Conservation (phyloP, 148 eudicot species). For the Heliamphora exappendiculata region DNA sequence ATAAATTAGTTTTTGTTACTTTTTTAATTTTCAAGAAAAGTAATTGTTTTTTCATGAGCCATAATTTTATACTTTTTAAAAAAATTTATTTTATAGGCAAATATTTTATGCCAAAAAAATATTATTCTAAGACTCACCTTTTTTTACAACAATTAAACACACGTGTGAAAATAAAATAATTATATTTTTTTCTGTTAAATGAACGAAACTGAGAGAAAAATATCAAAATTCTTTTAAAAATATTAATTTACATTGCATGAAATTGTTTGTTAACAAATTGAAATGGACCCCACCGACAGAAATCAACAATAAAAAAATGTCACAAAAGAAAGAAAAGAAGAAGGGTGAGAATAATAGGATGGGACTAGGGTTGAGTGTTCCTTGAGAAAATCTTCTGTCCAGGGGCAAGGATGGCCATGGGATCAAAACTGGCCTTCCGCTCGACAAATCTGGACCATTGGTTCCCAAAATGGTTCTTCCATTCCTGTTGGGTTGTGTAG, state of each 20-base stretch:
- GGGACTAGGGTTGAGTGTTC: constrained; percentile 11
- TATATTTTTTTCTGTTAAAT: too few relatives aligned
- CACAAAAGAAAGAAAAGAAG: background rate
- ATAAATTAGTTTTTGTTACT: too few relatives aligned
- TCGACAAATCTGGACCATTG: constrained; percentile 63
- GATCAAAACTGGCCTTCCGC: constrained; percentile 60
- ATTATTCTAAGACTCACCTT: too few relatives aligned
- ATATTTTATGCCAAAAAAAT: too few relatives aligned
- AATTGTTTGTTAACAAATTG: constrained; percentile 17
- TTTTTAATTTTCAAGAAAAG: too few relatives aligned
- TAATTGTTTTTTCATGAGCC: too few relatives aligned
- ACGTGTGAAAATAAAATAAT: too few relatives aligned
- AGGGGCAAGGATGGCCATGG: constrained; percentile 80
- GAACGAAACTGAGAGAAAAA: too few relatives aligned
- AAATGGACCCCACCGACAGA: constrained; percentile 2
- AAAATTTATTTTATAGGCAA: too few relatives aligned
- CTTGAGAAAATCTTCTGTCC: constrained; percentile 80
- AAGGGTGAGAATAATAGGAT: background rate
- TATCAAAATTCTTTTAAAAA: constrained; percentile 11
- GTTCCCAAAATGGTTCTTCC: constrained; percentile 77
- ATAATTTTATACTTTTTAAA: too few relatives aligned
- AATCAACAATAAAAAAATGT: constrained; percentile 1
- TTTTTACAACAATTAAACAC: too few relatives aligned
- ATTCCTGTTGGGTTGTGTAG: constrained; percentile 47
- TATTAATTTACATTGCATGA: constrained; percentile 44